phyloP scores from a whole-genome alignment of 2,329 filamentous ascomycete species.

The Emergomyces orientalis region DNA sequence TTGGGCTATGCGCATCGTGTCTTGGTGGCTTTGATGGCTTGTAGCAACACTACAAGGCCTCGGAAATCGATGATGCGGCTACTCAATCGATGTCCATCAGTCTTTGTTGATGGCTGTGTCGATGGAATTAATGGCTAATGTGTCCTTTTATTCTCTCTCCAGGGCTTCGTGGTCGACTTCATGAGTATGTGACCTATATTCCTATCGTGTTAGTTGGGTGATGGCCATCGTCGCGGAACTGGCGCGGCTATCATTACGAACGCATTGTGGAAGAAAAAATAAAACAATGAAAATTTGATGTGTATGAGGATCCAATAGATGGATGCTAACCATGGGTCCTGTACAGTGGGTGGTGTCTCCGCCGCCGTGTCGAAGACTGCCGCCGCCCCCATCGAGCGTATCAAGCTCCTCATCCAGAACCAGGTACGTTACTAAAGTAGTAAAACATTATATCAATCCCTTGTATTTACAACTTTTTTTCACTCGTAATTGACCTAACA shows the following conservation, averaged over 20 bases:
- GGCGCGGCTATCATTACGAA: slow-evolving; percentile 12
- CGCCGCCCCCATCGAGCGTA: slow-evolving; percentile 99
- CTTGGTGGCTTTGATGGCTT: neutral
- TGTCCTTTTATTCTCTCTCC: slow-evolving; percentile 18
- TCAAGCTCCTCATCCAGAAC: slow-evolving; percentile 99
- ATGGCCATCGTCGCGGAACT: slow-evolving; percentile 6
- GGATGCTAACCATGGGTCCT: slow-evolving; percentile 35
- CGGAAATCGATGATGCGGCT: neutral
- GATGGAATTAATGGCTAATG: slow-evolving; percentile 22
- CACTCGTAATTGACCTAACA: slow-evolving; percentile 1
- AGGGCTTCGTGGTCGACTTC: slow-evolving; percentile 98
- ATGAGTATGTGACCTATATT: slow-evolving; percentile 64
- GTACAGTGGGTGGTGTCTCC: slow-evolving; percentile 96
- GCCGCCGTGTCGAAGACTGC: slow-evolving; percentile 99
- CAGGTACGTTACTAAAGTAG: slow-evolving; percentile 59
- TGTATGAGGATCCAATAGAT: neutral
- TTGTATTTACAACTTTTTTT: neutral
- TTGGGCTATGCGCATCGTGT: neutral
- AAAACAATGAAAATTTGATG: neutral
- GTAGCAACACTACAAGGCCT: neutral
- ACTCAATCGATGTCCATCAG: neutral
- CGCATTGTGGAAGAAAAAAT: slow-evolving; percentile 6
- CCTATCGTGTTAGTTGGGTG: neutral
- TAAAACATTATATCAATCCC: neutral
- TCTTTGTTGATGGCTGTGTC: neutral